Evolutionary conservation across 257 asterid genomes (phyloP).

Genomic region (Hygrophila difformis): DNA sequence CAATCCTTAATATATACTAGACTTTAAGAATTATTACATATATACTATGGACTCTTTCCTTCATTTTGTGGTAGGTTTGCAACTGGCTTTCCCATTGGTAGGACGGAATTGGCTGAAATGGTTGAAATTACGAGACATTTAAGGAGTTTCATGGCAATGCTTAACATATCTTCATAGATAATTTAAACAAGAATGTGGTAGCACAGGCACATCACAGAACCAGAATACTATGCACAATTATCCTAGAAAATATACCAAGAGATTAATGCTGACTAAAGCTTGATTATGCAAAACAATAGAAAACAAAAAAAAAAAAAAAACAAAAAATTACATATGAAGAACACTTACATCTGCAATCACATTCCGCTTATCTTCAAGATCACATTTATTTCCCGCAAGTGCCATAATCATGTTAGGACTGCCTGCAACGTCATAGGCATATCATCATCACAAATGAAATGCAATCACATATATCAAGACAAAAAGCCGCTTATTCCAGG

Average conservation of each 20-base stretch:
- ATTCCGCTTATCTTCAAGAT: slow-evolving; percentile 75
- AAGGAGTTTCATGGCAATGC: too few relatives aligned
- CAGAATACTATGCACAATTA: neutral
- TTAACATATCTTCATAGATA: neutral
- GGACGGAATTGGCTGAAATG: neutral
- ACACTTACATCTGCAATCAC: slow-evolving; percentile 69
- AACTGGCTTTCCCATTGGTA: too few relatives aligned
- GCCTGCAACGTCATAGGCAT: slow-evolving; percentile 31
- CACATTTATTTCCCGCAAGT: slow-evolving; percentile 90
- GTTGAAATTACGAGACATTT: too few relatives aligned
- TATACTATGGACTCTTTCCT: too few relatives aligned
- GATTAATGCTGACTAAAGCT: neutral
- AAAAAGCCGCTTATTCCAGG: slow-evolving; percentile 1
- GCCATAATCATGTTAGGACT: slow-evolving; percentile 90
- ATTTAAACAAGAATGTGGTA: neutral
- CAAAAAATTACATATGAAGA: slow-evolving; percentile 1
- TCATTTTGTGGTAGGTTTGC: too few relatives aligned
- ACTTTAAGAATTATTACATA: too few relatives aligned
- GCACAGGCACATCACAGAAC: neutral
- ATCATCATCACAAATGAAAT: neutral
- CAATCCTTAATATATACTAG: too few relatives aligned
- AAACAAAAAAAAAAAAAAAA: slow-evolving; percentile 12
- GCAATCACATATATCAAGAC: neutral
- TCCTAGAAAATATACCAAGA: neutral
- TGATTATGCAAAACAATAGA: slow-evolving; percentile 2